Evolutionary conservation across 306 rosid species (phyloP), one percentile per base, ranked within the genome.

Genomic region (Sophora flavescens): DNA sequence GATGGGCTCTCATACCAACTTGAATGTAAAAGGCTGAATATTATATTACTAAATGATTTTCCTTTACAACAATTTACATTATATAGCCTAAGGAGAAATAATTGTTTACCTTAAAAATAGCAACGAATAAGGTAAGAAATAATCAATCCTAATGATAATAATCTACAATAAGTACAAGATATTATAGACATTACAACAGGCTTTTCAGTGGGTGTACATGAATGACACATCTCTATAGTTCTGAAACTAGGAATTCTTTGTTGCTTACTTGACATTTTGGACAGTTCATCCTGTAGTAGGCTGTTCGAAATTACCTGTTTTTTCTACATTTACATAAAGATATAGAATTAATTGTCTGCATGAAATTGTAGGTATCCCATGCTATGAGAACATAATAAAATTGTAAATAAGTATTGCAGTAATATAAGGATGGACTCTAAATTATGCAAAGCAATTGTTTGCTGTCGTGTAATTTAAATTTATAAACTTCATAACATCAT

Each of bases 281-380:
- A 54, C 47, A 11, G 50, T 76, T 48, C 58, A 11, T 76, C 52
- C 70, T 41, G 68, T 45, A 52, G 17, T 52, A 68, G 67, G 17
- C 3, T 0, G 17, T 28, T 39, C 4, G 51, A 63, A 52, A 58
- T 58, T 15, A 38, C 63, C 10, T 13, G 72, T 28, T 58, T 77
- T 70, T 48, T 51, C 17, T 6, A n/a, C 17, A 63, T 42, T 47
- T 63, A 56, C 22, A 17, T 56, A 63, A 2, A 35, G 61, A 75
- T 33, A 11, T 16, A 11, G 54, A 45, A 51, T 61, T 52, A 42
- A 14, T 45, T 53, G 32, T 48, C 64, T 59, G 70, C 74, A 35
- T 70, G 50, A 72, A 63, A 12, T 33, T 47, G 30, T 33, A 9
- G 69, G 6, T n/a, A 15, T 35, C 56, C 15, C 15, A 16, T 7